Evolutionary conservation across 2,329 filamentous ascomycete genomes (phyloP), one percentile per base, ranked within the genome.

Genomic region (Aspergillus caelatus): DNA sequence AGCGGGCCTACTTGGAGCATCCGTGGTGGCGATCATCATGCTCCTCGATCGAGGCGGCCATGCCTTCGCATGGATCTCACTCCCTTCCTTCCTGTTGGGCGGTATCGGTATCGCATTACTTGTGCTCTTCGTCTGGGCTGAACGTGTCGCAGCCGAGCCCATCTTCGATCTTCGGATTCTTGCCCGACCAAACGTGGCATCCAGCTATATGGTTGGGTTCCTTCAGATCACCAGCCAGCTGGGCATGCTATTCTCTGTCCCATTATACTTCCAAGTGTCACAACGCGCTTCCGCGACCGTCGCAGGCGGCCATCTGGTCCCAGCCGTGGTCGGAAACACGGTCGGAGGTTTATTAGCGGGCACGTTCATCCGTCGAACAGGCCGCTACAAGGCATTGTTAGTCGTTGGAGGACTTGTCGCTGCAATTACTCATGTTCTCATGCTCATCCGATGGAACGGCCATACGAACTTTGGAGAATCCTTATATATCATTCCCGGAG

Each of bases 251-350:
- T 89, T 88, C 60, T 83, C 84, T 0, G 84, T 91, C 0, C 90
- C 90, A 0, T 75, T 92, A 0, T 92, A 92, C 75, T 92, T 92
- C 66, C 87, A 90, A 62, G 84, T 89, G 1, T 89, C 88, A 0
- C 78, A 84, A 6, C 78, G 81, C 0, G 83, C 83, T 3, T 87
- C 85, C 0, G 87, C 85, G 52, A 87, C 88, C 0, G 77, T 80
- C 1, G 88, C 89, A 0, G 84, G 84, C 2, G 78, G 85, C 0
- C 87, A 91, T 68, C 78, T 93, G 0, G 82, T 92, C 46, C 90
- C 90, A 0, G 87, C 89, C 0, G 88, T 92, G 0, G 75, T 85
- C 0, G 90, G 89, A 0, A 92, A 92, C 68, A 86, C 89, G 1
- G 39, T 78, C 0, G 89, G 89, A 1, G 88, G 88, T 0, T 77